Conservation (phyloP, 2,329 filamentous ascomycete species). For the Verticillium zaregamsianum region DNA sequence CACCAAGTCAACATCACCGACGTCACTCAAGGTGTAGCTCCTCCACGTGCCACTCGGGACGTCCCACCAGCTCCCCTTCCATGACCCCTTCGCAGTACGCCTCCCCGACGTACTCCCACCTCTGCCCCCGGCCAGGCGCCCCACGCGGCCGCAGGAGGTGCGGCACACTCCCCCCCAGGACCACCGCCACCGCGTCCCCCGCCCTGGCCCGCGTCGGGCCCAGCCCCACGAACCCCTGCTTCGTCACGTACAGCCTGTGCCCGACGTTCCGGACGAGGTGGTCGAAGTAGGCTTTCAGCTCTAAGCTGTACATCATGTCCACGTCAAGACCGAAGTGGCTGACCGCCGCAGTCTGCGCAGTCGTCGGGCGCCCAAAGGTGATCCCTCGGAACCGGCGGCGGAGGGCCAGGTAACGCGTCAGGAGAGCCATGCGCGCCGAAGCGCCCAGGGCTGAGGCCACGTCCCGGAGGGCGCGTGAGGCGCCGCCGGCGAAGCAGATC, state of each 20-base stretch:
- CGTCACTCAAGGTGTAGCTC: background rate
- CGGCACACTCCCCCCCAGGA: constrained; percentile 23
- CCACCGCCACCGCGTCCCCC: constrained; percentile 22
- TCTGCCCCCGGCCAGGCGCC: background rate
- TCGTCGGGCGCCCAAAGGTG: background rate
- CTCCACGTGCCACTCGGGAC: background rate
- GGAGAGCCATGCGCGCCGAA: background rate
- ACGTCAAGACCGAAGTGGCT: background rate
- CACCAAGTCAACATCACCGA: background rate
- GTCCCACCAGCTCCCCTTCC: constrained; percentile 21
- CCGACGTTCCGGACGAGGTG: background rate
- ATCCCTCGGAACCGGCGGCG: background rate
- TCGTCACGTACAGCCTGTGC: constrained; percentile 21
- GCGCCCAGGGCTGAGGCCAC: background rate
- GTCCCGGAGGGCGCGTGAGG: background rate
- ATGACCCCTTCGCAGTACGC: constrained; percentile 29
- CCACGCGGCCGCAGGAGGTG: constrained; percentile 19
- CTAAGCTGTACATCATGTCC: background rate
- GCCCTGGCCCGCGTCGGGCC: constrained; percentile 16
- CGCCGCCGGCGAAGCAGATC: background rate
- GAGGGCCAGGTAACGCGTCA: background rate
- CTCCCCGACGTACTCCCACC: constrained; percentile 24
- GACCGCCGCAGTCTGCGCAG: background rate
- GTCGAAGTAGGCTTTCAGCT: background rate
- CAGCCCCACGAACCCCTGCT: constrained; percentile 22